Conservation (phyloP, 2,329 filamentous ascomycete genomes). For the Scleromitrula shiraiana region DNA sequence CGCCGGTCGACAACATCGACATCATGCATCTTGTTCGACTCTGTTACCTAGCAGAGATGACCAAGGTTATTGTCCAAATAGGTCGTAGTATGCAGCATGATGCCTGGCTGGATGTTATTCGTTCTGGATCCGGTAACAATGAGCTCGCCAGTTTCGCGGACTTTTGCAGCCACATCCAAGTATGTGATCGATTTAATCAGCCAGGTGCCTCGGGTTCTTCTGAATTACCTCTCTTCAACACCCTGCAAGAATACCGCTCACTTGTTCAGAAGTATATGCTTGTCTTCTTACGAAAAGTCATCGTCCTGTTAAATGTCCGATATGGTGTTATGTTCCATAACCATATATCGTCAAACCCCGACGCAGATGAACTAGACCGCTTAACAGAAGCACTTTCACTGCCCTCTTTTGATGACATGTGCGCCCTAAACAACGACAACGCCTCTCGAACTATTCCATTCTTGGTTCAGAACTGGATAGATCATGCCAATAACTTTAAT, state of each 20-base stretch:
- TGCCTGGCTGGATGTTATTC: conserved; percentile 36
- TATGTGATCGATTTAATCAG: conserved; percentile 2
- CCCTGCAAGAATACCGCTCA: conserved; percentile 45
- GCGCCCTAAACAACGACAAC: conserved; percentile 31
- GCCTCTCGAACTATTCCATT: conserved; percentile 30
- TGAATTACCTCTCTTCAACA: conserved; percentile 46
- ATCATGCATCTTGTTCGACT: conserved; percentile 73
- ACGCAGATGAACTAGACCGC: conserved; percentile 72
- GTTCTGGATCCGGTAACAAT: neutral
- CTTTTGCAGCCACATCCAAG: conserved; percentile 20
- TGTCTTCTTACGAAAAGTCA: conserved; percentile 79
- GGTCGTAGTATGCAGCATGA: conserved; percentile 49
- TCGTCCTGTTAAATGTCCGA: conserved; percentile 77
- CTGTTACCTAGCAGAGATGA: conserved; percentile 85
- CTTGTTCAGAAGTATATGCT: conserved; percentile 77
- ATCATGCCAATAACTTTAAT: conserved; percentile 7
- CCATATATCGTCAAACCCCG: conserved; percentile 52
- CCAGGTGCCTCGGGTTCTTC: conserved; percentile 39
- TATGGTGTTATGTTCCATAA: conserved; percentile 82
- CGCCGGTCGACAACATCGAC: conserved; percentile 60
- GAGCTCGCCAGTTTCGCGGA: conserved; percentile 16
- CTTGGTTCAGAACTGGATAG: conserved; percentile 64
- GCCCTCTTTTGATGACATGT: conserved; percentile 72
- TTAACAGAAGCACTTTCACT: conserved; percentile 69
- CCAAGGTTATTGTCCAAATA: conserved; percentile 64